Evolutionary conservation across 352 stramenopile species (phyloP), one percentile per base, ranked within the genome.

Genomic region (Pythium rhizo-oryzae): DNA sequence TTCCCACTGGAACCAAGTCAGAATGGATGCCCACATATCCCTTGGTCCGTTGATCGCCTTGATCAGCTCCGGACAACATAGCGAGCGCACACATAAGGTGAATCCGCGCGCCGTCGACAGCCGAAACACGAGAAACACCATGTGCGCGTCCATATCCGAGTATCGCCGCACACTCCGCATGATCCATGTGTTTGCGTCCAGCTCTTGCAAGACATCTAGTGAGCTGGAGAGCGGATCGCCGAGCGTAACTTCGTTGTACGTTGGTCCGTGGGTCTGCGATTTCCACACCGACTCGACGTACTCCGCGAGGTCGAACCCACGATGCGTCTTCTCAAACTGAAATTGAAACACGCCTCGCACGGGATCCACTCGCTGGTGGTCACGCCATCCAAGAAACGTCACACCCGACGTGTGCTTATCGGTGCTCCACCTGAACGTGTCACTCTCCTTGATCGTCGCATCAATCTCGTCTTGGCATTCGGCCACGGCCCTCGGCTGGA

Each of bases 381-480:
- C 57, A 13, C 57, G 39, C 57, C 57, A 63, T 7, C 57, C 57
- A 23, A 55, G 46, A 25, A 63, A 63, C 11, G 23, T 54, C 19
- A 63, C 19, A 11, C 57, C 57, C 8, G 41, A 49, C 23, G 41
- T 23, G n/a, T 33, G 23, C 8, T 33, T 49, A 13, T 63, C 43
- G 12, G 35, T 41, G 35, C 57, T 52, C 41, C 12, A 41, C 23
- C 23, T 39, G 35, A 63, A 63, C 41, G 13, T n/a, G 18, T 39
- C 19, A 7, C 51, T 44, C 24, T 63, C 24, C 9, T 54, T 50
- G 23, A 63, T 39, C 25, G 57, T 41, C 5, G n/a, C 23, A 0
- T 43, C 19, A 1, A 63, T 63, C n/a, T 39, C 15, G 16, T 55
- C 13, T 7, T 28, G 15, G 25, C 57, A 63, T 21, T 55, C 13